Conservation (phyloP, 2,329 filamentous ascomycete genomes). For the Apiospora malaysiana region DNA sequence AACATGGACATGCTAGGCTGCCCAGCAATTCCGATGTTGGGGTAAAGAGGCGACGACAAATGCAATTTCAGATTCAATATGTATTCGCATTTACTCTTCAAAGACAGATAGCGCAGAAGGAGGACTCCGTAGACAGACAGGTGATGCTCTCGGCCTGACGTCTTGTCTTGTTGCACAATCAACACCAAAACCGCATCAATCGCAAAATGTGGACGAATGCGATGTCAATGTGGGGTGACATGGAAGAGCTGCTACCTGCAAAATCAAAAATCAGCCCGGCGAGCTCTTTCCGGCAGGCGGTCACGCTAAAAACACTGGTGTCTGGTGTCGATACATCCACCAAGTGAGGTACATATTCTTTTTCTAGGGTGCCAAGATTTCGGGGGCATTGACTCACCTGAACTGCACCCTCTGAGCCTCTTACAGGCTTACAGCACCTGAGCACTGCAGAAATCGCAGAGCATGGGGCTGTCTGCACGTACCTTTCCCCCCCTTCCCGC, state of each 20-base stretch:
- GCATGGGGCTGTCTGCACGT: background rate
- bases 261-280: conserved; percentile 18
- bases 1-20: conserved; percentile 42
- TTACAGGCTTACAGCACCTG: too few species aligned
- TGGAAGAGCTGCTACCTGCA: conserved; percentile 4
- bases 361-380: conserved; percentile 6
- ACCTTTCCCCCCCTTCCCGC: background rate
- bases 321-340: too few species aligned
- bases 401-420: background rate
- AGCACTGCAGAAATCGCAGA: too few species aligned
- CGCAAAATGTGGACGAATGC: conserved; percentile 19
- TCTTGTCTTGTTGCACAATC: conserved; percentile 4
- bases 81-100: conserved; percentile 3
- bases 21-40: background rate
- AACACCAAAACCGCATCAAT: conserved; percentile 19
- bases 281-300: conserved; percentile 20
- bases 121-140: background rate
- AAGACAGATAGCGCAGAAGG: background rate
- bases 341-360: background rate
- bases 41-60: background rate
- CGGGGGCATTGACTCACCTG: background rate
- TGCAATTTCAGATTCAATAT: background rate
- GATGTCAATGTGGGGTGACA: conserved; percentile 20
- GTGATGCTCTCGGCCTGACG: conserved; percentile 4
- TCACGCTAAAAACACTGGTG: conserved; percentile 3